Evolutionary conservation across 108 stramenopile genomes (phyloP).

Genomic region (Fragilariopsis cylindrus): DNA sequence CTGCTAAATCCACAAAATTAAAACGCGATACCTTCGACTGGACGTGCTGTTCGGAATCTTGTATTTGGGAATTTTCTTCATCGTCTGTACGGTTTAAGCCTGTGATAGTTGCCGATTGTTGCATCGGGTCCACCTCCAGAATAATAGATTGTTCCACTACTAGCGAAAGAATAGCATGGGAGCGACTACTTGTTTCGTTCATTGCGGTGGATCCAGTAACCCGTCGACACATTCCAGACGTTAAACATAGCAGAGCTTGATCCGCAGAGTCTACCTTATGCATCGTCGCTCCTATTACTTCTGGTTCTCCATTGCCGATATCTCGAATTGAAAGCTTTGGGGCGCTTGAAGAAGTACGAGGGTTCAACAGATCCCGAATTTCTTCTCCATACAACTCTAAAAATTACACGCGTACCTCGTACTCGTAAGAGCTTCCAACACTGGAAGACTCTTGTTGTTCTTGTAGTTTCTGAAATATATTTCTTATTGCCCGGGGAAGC

Average conservation of each 20-base stretch:
- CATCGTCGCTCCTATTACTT: constrained; percentile 86
- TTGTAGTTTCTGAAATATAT: constrained; percentile 54
- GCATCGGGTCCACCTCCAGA: constrained; percentile 23
- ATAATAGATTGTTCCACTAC: constrained; percentile 70
- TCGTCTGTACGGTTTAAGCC: constrained; percentile 9
- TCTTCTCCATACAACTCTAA: constrained; percentile 88
- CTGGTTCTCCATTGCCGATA: constrained; percentile 61
- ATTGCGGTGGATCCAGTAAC: constrained; percentile 92
- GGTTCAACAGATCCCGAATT: constrained; percentile 88
- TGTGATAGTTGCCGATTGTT: neutral
- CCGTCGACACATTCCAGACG: constrained; percentile 79
- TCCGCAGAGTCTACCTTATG: constrained; percentile 70
- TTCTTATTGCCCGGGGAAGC: constrained; percentile 72
- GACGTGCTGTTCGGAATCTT: constrained; percentile 15
- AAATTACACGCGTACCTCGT: constrained; percentile 76
- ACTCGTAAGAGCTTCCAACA: constrained; percentile 39
- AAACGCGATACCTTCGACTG: constrained; percentile 56
- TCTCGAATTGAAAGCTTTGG: constrained; percentile 74
- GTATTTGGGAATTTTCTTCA: neutral
- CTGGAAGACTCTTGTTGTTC: constrained; percentile 15
- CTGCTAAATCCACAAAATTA: constrained; percentile 92
- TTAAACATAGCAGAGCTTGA: constrained; percentile 83
- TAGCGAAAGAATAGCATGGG: constrained; percentile 90
- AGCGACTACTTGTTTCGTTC: constrained; percentile 79
- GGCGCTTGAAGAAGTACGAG: constrained; percentile 3